These are phyloP conservation scores for Polychaeton citri DNA, from an alignment of 2,329 filamentous ascomycete genomes.

Conservation along the genomic window DNA sequence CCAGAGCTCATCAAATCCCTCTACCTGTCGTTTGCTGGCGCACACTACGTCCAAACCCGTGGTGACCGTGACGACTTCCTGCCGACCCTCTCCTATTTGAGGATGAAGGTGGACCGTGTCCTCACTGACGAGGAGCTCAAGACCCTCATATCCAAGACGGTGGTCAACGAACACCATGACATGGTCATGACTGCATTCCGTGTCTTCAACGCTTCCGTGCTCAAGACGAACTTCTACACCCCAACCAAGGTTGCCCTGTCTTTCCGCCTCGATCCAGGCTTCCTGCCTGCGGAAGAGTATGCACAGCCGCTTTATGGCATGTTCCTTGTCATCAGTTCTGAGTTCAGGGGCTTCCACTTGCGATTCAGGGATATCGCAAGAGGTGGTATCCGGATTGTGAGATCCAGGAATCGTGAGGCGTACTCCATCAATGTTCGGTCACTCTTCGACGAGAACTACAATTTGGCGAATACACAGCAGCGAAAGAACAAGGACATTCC, in stretches of 20 bases:
- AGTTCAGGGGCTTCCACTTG: slow-evolving; percentile 93
- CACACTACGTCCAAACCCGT: slow-evolving; percentile 61
- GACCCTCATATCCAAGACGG: slow-evolving; percentile 64
- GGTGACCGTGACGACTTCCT: slow-evolving; percentile 54
- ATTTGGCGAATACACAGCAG: slow-evolving; percentile 93
- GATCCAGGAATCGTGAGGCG: slow-evolving; percentile 89
- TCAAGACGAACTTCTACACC: slow-evolving; percentile 97
- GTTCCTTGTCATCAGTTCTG: slow-evolving; percentile 95
- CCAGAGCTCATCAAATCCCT: slow-evolving; percentile 74
- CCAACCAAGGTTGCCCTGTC: slow-evolving; percentile 96
- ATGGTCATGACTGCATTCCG: slow-evolving; percentile 97
- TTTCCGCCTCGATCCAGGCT: slow-evolving; percentile 81
- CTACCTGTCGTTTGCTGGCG: slow-evolving; percentile 82
- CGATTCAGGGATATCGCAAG: slow-evolving; percentile 95
- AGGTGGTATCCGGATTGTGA: slow-evolving; percentile 96
- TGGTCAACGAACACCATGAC: slow-evolving; percentile 85
- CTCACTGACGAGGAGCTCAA: slow-evolving; percentile 61
- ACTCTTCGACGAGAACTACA: slow-evolving; percentile 98
- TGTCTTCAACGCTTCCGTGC: slow-evolving; percentile 80
- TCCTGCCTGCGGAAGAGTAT: slow-evolving; percentile 86
- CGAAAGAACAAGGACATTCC: slow-evolving; percentile 99
- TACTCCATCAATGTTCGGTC: slow-evolving; percentile 94
- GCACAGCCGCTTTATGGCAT: slow-evolving; percentile 89
- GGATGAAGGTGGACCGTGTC: slow-evolving; percentile 57
- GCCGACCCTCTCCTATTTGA: slow-evolving; percentile 55